Percentiles rank a stretch among this genome's conserved stretches.
Evolutionary conservation across 148 eudicot genomes (phyloP).

Genomic region (Beta vulgaris): DNA sequence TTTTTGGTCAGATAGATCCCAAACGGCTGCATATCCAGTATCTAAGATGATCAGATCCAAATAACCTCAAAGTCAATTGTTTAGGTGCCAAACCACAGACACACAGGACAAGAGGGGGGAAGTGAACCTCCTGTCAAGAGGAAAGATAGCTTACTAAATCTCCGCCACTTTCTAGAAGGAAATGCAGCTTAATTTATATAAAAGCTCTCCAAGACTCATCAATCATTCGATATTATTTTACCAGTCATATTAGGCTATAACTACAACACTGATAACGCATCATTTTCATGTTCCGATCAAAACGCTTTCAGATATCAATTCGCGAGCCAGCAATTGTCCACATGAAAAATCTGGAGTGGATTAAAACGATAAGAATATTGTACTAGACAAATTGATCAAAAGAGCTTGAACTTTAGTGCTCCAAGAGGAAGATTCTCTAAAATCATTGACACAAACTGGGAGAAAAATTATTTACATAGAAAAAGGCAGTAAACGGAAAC

Average conservation of each 20-base stretch:
- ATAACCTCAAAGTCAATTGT: too few species aligned
- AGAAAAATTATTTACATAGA: too few species aligned
- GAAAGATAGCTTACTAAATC: too few species aligned
- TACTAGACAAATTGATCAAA: background rate
- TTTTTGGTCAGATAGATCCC: too few species aligned
- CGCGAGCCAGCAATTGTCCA: background rate
- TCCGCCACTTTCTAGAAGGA: too few species aligned
- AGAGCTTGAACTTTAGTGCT: background rate
- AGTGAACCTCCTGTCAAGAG: too few species aligned
- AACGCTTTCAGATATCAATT: background rate
- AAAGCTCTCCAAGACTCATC: background rate
- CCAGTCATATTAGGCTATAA: background rate
- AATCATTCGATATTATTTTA: background rate
- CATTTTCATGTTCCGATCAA: background rate
- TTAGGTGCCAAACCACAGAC: too few species aligned
- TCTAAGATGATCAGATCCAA: too few species aligned
- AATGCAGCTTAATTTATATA: too few species aligned
- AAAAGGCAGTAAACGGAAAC: constrained; percentile 24
- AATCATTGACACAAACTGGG: background rate
- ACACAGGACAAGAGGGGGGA: too few species aligned
- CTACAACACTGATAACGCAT: background rate
- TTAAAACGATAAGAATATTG: background rate
- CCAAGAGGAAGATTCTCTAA: background rate
- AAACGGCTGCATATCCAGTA: too few species aligned
- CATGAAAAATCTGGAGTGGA: background rate